These are phyloP conservation scores for Setomelanomma holmii DNA, from an alignment of 2,329 filamentous ascomycete genomes.

Conservation along the genomic window DNA sequence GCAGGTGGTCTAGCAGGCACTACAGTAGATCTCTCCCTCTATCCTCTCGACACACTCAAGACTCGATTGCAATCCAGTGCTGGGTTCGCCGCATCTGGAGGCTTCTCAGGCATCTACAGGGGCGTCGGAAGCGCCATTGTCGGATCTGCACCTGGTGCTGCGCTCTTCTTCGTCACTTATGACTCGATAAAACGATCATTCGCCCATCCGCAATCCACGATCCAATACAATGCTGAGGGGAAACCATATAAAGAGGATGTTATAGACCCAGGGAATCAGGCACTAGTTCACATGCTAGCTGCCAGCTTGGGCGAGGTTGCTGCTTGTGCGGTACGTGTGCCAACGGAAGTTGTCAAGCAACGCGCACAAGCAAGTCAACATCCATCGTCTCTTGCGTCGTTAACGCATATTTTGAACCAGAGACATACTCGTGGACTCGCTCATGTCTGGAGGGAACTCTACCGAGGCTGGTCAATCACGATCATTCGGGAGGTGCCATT, in stretches of 20 bases:
- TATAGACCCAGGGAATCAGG: conserved; percentile 28
- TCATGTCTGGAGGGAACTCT: conserved; percentile 81
- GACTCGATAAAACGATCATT: conserved; percentile 67
- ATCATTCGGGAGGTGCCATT: conserved; percentile 97
- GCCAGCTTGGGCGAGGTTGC: conserved; percentile 88
- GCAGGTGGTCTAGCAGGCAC: conserved; percentile 92
- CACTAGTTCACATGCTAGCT: conserved; percentile 76
- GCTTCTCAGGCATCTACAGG: conserved; percentile 90
- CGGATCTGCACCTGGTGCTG: conserved; percentile 90
- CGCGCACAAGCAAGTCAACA: conserved; percentile 88
- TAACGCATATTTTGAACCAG: conserved; percentile 69
- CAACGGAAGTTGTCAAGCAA: conserved; percentile 97
- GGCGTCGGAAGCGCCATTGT: conserved; percentile 89
- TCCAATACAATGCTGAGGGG: conserved; percentile 34
- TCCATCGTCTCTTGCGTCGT: conserved; percentile 70
- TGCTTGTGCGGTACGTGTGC: conserved; percentile 89
- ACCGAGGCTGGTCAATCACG: conserved; percentile 90
- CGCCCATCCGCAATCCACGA: conserved; percentile 12
- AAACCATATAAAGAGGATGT: conserved; percentile 32
- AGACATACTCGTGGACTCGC: conserved; percentile 49
- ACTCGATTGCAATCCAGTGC: conserved; percentile 87
- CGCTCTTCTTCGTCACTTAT: conserved; percentile 97
- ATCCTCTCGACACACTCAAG: conserved; percentile 97
- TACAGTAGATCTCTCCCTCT: conserved; percentile 95
- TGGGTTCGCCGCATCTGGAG: conserved; percentile 82